Evolutionary conservation across 2,329 filamentous ascomycete genomes (phyloP).

Genomic region (Penicillium aurantiogriseum): DNA sequence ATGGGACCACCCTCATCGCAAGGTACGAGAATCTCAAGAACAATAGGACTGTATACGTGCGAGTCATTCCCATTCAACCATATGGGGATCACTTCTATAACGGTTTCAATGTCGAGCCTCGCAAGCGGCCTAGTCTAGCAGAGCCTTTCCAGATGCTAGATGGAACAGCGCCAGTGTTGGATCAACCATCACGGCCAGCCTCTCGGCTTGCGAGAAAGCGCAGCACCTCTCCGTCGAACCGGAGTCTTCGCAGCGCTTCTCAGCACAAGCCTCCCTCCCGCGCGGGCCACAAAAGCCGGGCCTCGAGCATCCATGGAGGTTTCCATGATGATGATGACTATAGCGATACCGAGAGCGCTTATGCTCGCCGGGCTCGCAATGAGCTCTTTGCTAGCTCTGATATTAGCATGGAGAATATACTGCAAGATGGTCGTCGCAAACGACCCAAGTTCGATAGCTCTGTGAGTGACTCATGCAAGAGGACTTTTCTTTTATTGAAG

Average conservation of each 20-base stretch:
- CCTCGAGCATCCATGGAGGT: slow-evolving; percentile 58
- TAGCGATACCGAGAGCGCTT: slow-evolving; percentile 81
- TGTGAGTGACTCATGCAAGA: slow-evolving; percentile 60
- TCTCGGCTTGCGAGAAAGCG: slow-evolving; percentile 72
- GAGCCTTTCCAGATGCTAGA: slow-evolving; percentile 65
- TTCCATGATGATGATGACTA: slow-evolving; percentile 73
- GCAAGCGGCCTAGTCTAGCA: slow-evolving; percentile 59
- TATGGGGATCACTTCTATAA: slow-evolving; percentile 48
- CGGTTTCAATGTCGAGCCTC: slow-evolving; percentile 51
- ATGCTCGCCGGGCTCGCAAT: slow-evolving; percentile 71
- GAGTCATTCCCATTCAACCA: slow-evolving; percentile 66
- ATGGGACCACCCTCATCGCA: slow-evolving; percentile 87
- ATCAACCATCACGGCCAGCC: slow-evolving; percentile 63
- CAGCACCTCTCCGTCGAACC: slow-evolving; percentile 71
- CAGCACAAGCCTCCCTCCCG: slow-evolving; percentile 70
- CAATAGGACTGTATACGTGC: slow-evolving; percentile 90
- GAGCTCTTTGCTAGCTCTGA: slow-evolving; percentile 92
- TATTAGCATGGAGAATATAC: slow-evolving; percentile 96
- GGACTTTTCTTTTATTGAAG: not conserved
- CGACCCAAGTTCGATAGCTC: slow-evolving; percentile 94
- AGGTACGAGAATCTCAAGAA: slow-evolving; percentile 93
- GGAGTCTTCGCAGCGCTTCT: slow-evolving; percentile 75
- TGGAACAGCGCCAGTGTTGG: slow-evolving; percentile 49
- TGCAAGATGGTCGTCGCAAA: slow-evolving; percentile 93
- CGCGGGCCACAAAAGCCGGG: slow-evolving; percentile 65